Percentiles rank a stretch among this genome's conserved stretches.
phyloP scores from a whole-genome alignment of 306 rosid genomes.

The Castanea sativa region DNA sequence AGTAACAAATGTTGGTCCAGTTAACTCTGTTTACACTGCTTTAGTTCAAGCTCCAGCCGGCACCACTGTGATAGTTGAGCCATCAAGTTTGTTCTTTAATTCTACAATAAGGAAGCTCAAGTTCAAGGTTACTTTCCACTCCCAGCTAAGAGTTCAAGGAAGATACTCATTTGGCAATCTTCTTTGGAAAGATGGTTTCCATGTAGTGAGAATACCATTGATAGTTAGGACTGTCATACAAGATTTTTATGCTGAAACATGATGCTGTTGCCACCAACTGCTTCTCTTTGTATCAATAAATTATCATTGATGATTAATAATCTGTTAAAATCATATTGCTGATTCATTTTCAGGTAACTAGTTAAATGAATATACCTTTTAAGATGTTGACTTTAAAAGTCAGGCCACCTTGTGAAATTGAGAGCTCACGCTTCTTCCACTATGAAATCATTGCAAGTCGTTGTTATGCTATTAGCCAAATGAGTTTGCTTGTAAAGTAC shows the following conservation, averaged over 20 bases:
- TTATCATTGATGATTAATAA: not conserved
- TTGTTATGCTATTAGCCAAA: not conserved
- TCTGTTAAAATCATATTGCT: not conserved
- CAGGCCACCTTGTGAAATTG: not conserved
- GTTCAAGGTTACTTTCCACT: slow-evolving; percentile 39
- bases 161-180: slow-evolving; percentile 59
- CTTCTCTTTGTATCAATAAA: slow-evolving; percentile 4
- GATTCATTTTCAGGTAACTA: not conserved
- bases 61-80: slow-evolving; percentile 37
- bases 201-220: slow-evolving; percentile 47
- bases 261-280: slow-evolving; percentile 1
- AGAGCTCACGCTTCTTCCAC: not conserved
- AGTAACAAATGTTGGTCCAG: slow-evolving; percentile 59
- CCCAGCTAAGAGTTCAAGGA: slow-evolving; percentile 41
- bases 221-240: slow-evolving; percentile 37
- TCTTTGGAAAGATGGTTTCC: slow-evolving; percentile 53
- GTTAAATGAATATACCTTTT: not conserved
- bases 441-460: not conserved
- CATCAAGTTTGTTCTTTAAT: slow-evolving; percentile 32
- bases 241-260: slow-evolving; percentile 34
- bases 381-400: not conserved
- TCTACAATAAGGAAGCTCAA: slow-evolving; percentile 34
- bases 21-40: slow-evolving; percentile 38
- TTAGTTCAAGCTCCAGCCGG: slow-evolving; percentile 45
- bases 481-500: not conserved